Evolutionary conservation across 345 rosid species (phyloP).

Genomic region (Aquilaria sinensis): DNA sequence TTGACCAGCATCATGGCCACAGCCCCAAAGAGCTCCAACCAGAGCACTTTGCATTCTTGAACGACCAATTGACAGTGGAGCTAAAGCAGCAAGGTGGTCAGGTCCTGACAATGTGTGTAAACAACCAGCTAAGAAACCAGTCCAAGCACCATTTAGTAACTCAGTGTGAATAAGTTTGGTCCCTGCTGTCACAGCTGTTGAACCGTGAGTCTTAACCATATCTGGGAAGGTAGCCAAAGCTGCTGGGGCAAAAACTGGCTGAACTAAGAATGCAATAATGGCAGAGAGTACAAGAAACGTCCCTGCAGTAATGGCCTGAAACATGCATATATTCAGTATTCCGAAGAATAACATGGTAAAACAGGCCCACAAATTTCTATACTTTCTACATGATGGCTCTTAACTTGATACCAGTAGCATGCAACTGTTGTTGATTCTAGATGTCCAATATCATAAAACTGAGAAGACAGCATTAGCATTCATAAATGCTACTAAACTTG

Average conservation of each 20-base stretch:
- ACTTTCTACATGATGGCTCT: no score
- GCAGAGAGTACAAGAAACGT: slow-evolving; percentile 47
- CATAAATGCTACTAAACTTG: no score
- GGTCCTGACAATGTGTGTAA: slow-evolving; percentile 88
- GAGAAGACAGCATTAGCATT: no score
- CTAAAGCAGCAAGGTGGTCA: slow-evolving; percentile 88
- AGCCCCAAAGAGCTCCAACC: slow-evolving; percentile 95
- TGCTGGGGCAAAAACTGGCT: slow-evolving; percentile 61
- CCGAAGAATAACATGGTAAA: neutral
- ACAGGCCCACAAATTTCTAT: neutral
- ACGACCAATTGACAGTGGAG: slow-evolving; percentile 86
- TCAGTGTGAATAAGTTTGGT: slow-evolving; percentile 43
- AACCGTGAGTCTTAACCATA: slow-evolving; percentile 41
- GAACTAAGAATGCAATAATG: slow-evolving; percentile 37
- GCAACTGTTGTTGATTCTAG: neutral
- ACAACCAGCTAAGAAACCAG: slow-evolving; percentile 94
- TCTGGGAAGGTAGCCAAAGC: slow-evolving; percentile 69
- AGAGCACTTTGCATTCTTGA: slow-evolving; percentile 68
- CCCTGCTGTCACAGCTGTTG: slow-evolving; percentile 43
- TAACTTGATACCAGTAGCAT: neutral
- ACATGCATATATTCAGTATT: neutral
- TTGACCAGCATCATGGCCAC: slow-evolving; percentile 93
- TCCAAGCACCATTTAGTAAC: slow-evolving; percentile 72
- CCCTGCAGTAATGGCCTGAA: slow-evolving; percentile 40
- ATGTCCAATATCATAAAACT: no score